Base-by-base conservation (phyloP, 495 filamentous ascomycete genomes). In the Chaetomidium leptoderma region DNA sequence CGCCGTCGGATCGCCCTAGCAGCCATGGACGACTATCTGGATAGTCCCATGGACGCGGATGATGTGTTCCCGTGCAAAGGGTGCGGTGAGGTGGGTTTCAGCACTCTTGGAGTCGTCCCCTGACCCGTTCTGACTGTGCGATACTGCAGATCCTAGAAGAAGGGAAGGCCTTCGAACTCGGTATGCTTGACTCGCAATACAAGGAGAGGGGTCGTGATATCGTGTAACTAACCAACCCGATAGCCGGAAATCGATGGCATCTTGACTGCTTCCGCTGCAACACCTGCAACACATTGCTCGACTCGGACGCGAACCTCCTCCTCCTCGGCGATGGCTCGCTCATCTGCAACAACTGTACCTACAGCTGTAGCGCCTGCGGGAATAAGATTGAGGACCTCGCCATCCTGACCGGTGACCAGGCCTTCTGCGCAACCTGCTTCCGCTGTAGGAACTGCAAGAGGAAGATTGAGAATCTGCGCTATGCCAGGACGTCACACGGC, bases 211-310 rank as follows among this genome's bases (percentile, higher is more conserved):
- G 10, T 6, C 4, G 11, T 24, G 26, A 35, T 32, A 45, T 27
- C 39, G 10, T 30, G 29, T 17, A 19, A 29, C 45, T 55, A 30
- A 51, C 47, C 35, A 56, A 43, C n/a, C 26, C 45, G 29, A n/a
- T 21, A 97, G 93, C 93, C 70, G 92, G 93, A 56, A 96, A 96
- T 70, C 85, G 93, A 81, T 98, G 93, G 93, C 93, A 98, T 80
- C 91, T 99, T 67, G 90, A 97, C 73, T 99, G 95, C 78, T 99
- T 99, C 73, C 88, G 92, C 66, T 99, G 95, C 79, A 96, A 96
- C 70, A 95, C 89, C 51, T 98, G 93, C 80, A 84, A 83, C 57
- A 95, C 92, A 33, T 83, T 97, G 27, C 87, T 99, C 72, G 95
- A 99, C 74, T 97, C 93, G 36, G 95, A 99, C 70, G 95, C 95